phyloP scores from a whole-genome alignment of 805 yeast genomes.

The Zygotorulaspora florentina region DNA sequence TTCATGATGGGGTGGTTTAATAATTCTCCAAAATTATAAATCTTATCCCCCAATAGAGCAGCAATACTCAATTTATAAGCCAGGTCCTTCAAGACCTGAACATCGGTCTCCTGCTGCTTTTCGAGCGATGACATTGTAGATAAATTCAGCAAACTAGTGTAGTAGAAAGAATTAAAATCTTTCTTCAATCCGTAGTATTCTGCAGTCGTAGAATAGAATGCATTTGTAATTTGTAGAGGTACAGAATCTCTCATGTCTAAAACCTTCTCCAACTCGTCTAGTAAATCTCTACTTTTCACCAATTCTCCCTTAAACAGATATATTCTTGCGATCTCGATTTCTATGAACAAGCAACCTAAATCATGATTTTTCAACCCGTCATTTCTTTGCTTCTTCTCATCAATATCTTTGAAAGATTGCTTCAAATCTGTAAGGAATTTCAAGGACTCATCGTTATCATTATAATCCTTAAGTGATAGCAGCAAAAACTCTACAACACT shows the following conservation, averaged over 20 bases:
- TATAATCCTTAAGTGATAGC: slow-evolving; percentile 43
- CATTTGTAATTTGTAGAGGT: slow-evolving; percentile 68
- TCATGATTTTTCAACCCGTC: slow-evolving; percentile 38
- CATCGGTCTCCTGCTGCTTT: slow-evolving; percentile 33
- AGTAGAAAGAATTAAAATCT: slow-evolving; percentile 78
- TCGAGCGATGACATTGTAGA: slow-evolving; percentile 54
- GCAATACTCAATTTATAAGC: slow-evolving; percentile 78
- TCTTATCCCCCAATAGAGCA: slow-evolving; percentile 85
- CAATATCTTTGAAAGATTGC: slow-evolving; percentile 43
- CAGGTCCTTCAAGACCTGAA: slow-evolving; percentile 42
- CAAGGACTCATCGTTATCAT: slow-evolving; percentile 46
- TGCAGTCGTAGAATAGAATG: slow-evolving; percentile 76
- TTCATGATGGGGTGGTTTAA: slow-evolving; percentile 80
- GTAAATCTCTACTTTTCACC: slow-evolving; percentile 59
- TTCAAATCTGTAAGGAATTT: slow-evolving; percentile 43
- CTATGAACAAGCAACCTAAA: slow-evolving; percentile 56
- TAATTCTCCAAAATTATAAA: slow-evolving; percentile 94
- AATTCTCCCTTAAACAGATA: slow-evolving; percentile 52
- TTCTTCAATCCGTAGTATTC: slow-evolving; percentile 67
- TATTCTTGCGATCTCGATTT: slow-evolving; percentile 71
- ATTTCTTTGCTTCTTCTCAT: slow-evolving; percentile 33
- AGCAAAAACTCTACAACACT: slow-evolving; percentile 74
- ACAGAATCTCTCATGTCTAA: slow-evolving; percentile 55
- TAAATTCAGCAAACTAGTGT: slow-evolving; percentile 73
- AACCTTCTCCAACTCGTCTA: slow-evolving; percentile 56